Evolutionary conservation across 2,329 filamentous ascomycete species (phyloP).

Genomic region (Stromatinia cepivora): DNA sequence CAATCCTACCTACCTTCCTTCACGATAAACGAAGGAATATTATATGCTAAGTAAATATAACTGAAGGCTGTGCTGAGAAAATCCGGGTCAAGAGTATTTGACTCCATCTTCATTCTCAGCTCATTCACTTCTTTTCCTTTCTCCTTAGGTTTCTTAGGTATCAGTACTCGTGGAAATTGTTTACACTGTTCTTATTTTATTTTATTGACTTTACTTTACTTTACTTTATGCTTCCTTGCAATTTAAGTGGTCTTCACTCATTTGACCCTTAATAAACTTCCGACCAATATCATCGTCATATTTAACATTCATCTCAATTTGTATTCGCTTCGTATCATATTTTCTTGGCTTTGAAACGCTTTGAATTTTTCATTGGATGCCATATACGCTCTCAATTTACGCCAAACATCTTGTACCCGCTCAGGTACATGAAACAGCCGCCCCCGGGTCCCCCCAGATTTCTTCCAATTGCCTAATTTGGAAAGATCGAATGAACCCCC

Average conservation of each 20-base stretch:
- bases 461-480: not conserved
- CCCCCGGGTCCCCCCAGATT: not conserved
- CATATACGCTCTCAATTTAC: not conserved
- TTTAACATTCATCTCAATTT: not conserved
- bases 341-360: not conserved
- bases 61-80: not conserved
- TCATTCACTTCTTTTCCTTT: not conserved
- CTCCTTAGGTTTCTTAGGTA: not conserved
- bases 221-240: not conserved
- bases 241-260: not conserved
- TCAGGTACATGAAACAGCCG: slow-evolving; percentile 1
- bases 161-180: not conserved
- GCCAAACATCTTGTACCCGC: not conserved
- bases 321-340: not conserved
- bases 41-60: not conserved
- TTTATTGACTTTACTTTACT: too few species aligned
- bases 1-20: slow-evolving; percentile 9
- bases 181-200: too few species aligned
- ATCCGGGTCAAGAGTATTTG: not conserved
- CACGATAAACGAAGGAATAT: not conserved
- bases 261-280: not conserved
- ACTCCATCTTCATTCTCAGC: not conserved
- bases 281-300: slow-evolving; percentile 3
- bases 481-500: slow-evolving; percentile 1
- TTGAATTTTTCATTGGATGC: not conserved